Evolutionary conservation across 768 basidiomycete species (phyloP).

Genomic region (Omphalotus guepiniiformis): DNA sequence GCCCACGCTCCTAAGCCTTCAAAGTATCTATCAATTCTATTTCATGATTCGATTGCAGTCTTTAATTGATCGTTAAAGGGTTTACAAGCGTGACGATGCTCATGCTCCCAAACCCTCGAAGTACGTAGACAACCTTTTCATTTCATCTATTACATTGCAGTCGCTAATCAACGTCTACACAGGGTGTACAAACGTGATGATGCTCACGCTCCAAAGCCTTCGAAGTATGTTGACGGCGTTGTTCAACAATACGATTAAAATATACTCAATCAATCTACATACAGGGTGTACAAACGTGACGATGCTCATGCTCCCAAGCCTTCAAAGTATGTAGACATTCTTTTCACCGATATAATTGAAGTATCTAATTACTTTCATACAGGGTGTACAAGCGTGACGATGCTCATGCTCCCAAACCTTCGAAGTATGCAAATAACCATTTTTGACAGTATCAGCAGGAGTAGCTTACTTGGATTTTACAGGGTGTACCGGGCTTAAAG

Average conservation of each 20-base stretch:
- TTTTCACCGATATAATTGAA: neutral
- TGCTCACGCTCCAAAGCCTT: conserved; percentile 11
- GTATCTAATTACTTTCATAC: neutral
- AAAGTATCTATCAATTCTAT: too few species aligned
- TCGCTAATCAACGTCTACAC: too few species aligned
- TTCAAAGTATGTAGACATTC: conserved; percentile 1
- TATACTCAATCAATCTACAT: too few species aligned
- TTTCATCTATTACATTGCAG: too few species aligned
- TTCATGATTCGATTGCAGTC: too few species aligned
- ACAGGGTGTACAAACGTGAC: conserved; percentile 11
- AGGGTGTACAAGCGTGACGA: conserved; percentile 12
- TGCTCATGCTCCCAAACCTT: conserved; percentile 12
- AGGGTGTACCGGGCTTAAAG: too few species aligned
- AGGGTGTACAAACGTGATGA: conserved; percentile 12
- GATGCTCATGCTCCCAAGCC: conserved; percentile 11
- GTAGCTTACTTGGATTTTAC: too few species aligned
- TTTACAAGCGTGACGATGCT: conserved; percentile 10
- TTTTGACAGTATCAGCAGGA: too few species aligned
- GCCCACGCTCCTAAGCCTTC: neutral
- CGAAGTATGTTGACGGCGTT: neutral
- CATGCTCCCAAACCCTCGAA: conserved; percentile 5
- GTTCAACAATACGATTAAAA: neutral
- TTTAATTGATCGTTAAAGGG: too few species aligned
- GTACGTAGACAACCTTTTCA: too few species aligned
- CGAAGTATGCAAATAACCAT: conserved; percentile 10